phyloP scores from a whole-genome alignment of 306 rosid genomes.

The Quercus agrifolia region DNA sequence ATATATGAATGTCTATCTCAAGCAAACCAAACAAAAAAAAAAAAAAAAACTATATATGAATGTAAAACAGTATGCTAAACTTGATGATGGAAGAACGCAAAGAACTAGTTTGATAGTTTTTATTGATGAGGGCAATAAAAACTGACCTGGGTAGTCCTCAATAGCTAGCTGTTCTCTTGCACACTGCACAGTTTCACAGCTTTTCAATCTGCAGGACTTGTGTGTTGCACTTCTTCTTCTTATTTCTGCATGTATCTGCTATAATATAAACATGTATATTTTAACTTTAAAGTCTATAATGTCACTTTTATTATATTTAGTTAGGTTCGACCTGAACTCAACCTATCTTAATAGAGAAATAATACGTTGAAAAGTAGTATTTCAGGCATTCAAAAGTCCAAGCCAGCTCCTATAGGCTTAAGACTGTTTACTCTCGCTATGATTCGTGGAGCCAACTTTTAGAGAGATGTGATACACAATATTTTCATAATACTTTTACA shows the following conservation, averaged over 20 bases:
- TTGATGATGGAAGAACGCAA: not conserved
- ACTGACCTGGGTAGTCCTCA: not conserved
- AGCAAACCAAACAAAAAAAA: not conserved
- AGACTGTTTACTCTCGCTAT: too few species aligned
- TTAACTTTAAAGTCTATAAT: too few species aligned
- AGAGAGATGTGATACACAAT: accelerated
- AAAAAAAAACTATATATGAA: not conserved
- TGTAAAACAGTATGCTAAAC: not conserved
- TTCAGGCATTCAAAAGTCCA: too few species aligned
- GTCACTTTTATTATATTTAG: too few species aligned
- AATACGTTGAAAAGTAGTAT: too few species aligned
- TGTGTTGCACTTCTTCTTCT: not conserved
- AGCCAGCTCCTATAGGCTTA: too few species aligned
- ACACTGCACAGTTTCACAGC: not conserved
- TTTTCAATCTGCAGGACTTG: not conserved
- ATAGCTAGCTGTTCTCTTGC: too few species aligned
- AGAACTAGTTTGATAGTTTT: not conserved
- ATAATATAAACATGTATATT: too few species aligned
- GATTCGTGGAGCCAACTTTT: too few species aligned
- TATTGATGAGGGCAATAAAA: not conserved
- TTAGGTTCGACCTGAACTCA: not conserved
- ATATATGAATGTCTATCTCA: not conserved
- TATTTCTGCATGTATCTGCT: too few species aligned
- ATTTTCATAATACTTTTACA: too few species aligned
- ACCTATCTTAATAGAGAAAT: not conserved